Evolutionary conservation across 257 asterid genomes (phyloP).

Genomic region (Anisodus tanguticus): DNA sequence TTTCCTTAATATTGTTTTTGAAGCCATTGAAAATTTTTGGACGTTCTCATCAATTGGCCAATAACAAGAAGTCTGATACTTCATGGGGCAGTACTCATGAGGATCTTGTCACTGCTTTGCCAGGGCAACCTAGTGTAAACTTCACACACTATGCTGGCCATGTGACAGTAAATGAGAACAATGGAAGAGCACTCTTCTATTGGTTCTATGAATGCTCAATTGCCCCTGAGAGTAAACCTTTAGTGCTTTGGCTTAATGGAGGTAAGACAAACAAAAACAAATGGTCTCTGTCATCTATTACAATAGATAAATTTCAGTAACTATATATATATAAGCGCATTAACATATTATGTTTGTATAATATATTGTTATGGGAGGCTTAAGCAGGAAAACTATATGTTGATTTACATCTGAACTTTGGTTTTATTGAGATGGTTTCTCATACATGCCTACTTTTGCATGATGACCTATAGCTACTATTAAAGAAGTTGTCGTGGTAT

Average conservation of each 20-base stretch:
- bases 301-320: neutral
- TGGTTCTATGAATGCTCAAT: conserved; percentile 83
- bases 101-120: conserved; percentile 72
- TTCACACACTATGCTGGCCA: conserved; percentile 78
- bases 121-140: conserved; percentile 71
- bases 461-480: neutral
- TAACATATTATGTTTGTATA: neutral
- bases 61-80: conserved; percentile 38
- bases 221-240: conserved; percentile 66
- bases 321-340: neutral
- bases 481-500: neutral
- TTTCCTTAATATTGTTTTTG: conserved; percentile 31
- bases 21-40: conserved; percentile 53
- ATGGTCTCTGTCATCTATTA: too few species aligned
- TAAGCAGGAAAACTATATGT: neutral
- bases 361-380: neutral
- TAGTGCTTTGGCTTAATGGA: conserved; percentile 95
- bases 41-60: conserved; percentile 46
- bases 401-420: neutral
- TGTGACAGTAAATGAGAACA: conserved; percentile 61
- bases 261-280: conserved; percentile 49
- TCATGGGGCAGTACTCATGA: conserved; percentile 27
- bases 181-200: conserved; percentile 81
- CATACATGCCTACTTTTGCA: neutral
- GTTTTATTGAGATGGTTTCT: neutral